Conservation (phyloP, 2,329 filamentous ascomycete genomes). For the Fusarium sambucinum region DNA sequence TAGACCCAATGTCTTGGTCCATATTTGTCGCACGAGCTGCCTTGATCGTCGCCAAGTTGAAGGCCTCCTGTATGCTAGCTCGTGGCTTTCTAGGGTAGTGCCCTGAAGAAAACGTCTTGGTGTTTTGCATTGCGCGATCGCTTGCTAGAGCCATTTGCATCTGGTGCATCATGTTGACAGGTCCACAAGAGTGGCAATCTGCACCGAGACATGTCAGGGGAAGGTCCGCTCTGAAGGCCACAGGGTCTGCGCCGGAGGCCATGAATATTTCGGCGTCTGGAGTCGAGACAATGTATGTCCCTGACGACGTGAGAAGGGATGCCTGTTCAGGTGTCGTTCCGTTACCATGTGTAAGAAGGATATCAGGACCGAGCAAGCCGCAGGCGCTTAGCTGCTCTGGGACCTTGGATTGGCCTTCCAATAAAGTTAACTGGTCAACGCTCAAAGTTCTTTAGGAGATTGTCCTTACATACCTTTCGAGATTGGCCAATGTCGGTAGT, state of each 20-base stretch:
- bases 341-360: conserved; percentile 11
- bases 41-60: conserved; percentile 14
- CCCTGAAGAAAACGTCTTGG: background rate
- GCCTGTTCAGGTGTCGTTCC: conserved; percentile 20
- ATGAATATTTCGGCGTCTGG: conserved; percentile 19
- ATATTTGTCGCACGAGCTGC: conserved; percentile 10
- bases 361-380: background rate
- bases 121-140: background rate
- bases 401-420: background rate
- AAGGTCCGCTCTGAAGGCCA: conserved; percentile 5
- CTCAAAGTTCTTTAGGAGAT: fast-evolving
- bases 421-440: fast-evolving
- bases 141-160: conserved; percentile 7
- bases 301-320: background rate
- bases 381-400: background rate
- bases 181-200: conserved; percentile 15
- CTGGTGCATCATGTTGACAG: conserved; percentile 18
- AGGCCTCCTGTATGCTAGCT: background rate
- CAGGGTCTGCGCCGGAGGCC: conserved; percentile 12
- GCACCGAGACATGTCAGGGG: conserved; percentile 11
- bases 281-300: conserved; percentile 12
- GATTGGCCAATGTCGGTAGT: conserved; percentile 19
- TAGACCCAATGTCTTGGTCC: conserved; percentile 8
- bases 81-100: conserved; percentile 6
- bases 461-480: background rate